Base-by-base conservation (phyloP, 768 basidiomycete genomes). In the Cystofilobasidium capitatum region DNA sequence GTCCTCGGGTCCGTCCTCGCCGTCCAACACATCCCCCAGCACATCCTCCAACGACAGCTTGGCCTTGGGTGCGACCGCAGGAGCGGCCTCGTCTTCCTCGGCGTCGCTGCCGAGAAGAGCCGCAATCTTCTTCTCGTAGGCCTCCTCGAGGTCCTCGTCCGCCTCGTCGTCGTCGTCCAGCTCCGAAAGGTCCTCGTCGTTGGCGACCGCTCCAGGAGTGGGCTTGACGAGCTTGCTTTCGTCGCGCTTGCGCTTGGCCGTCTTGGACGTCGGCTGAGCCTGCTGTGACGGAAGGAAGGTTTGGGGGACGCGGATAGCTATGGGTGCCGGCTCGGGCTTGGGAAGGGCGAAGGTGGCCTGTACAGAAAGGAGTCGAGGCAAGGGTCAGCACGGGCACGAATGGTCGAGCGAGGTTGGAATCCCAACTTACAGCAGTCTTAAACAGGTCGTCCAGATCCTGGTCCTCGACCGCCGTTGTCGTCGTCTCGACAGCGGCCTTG, bases 1-100 rank as follows among this genome's bases (percentile, higher is more conserved):
- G 70, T 71, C 69, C 76, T 76, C 55, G 71, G 71, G 1, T 86
- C 60, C 3, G 84, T 82, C 74, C 88, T 87, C 70, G 90, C 88
- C n/a, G 63, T 81, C 80, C 1, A 75, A 74, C n/a, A 77, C 74
- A 49, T 67, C 72, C 13, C 7, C 51, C 29, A 17, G 45, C 29
- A 29, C 12, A 51, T 6, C 26, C 54, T 39, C 26, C 10, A 54
- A 37, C 24, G 39, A 55, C 22, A 33, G 57, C 44, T 57, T 58
- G 16, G 36, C 39, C 55, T 54, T 36, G 47, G 47, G 22, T 12
- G 36, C 62, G 6, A 35, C 29, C 13, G 35, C 40, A 29, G 29
- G 58, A 14, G 44, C 12, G 40, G 40, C 40, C 40, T 42, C 40
- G 40, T 33, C 49, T 6, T 24, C 51, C 3, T 70, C 71, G 29